phyloP scores from a whole-genome alignment of 257 asterid genomes.

The Ligustrum vulgare region DNA sequence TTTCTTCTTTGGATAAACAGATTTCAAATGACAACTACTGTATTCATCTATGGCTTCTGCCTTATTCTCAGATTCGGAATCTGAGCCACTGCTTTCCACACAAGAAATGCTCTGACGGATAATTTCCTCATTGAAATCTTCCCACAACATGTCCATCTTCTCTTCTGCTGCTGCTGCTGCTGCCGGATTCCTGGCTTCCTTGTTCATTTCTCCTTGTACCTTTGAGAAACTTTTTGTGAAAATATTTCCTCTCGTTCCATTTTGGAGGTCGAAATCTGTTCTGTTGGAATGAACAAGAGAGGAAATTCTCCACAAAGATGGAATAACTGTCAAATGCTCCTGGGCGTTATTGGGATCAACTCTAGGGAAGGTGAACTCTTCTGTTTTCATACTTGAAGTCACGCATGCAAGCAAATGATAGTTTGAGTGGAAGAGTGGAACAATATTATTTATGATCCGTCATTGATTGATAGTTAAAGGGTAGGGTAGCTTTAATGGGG shows the following conservation, averaged over 20 bases:
- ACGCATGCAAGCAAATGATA: no score
- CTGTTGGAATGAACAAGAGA: conserved; percentile 21
- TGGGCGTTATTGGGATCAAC: conserved; percentile 19
- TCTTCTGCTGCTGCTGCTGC: conserved; percentile 25
- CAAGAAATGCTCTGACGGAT: not conserved
- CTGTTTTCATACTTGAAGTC: conserved; percentile 20
- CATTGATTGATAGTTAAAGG: not conserved
- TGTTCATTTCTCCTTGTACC: conserved; percentile 4
- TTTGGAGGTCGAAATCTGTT: conserved; percentile 11
- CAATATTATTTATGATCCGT: not conserved
- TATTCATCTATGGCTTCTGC: not conserved
- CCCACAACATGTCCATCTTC: conserved; percentile 63
- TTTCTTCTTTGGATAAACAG: conserved; percentile 18
- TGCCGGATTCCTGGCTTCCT: not conserved
- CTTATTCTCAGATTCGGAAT: not conserved
- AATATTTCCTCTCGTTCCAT: conserved; percentile 15
- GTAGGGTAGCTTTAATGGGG: not conserved
- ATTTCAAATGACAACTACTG: conserved; percentile 7
- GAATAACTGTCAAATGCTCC: conserved; percentile 17
- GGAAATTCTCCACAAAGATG: conserved; percentile 47
- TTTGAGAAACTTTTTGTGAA: conserved; percentile 29
- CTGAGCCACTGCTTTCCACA: not conserved
- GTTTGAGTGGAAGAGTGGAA: not conserved
- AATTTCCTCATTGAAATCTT: conserved; percentile 46
- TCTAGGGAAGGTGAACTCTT: conserved; percentile 46